These are phyloP conservation scores for Aspergillus nomiae DNA, from an alignment of 2,329 filamentous ascomycete genomes.

Conservation along the genomic window DNA sequence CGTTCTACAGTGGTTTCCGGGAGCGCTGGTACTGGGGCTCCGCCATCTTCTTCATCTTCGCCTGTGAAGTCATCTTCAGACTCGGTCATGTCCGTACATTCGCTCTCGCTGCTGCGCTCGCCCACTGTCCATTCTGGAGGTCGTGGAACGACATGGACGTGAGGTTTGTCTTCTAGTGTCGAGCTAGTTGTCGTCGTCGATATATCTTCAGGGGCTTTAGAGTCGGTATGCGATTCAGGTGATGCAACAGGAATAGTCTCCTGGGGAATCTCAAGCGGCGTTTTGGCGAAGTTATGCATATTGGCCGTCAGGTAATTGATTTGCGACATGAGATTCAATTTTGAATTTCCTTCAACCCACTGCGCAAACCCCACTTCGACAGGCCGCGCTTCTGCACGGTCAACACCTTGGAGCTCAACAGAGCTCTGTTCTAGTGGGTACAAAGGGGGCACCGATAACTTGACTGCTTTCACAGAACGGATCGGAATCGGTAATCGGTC, in stretches of 20 bases:
- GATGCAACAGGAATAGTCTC: conserved; percentile 21
- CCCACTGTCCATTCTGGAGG: conserved; percentile 72
- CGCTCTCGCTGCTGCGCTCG: conserved; percentile 36
- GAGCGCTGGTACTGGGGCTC: conserved; percentile 36
- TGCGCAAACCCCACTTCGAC: conserved; percentile 67
- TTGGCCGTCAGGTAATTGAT: conserved; percentile 75
- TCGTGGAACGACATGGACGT: conserved; percentile 71
- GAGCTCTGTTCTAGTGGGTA: conserved; percentile 72
- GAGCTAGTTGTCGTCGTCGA: conserved; percentile 16
- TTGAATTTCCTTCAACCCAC: conserved; percentile 58
- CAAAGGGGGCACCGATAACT: conserved; percentile 68
- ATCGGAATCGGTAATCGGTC: conserved; percentile 63
- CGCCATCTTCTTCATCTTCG: conserved; percentile 48
- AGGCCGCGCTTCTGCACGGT: conserved; percentile 60
- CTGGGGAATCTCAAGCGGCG: conserved; percentile 38
- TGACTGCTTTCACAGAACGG: conserved; percentile 63
- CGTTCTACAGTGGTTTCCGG: conserved; percentile 55
- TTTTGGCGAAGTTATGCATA: conserved; percentile 66
- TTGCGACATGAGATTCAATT: conserved; percentile 70
- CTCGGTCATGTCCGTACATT: conserved; percentile 47
- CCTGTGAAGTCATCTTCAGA: conserved; percentile 44
- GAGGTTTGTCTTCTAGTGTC: conserved; percentile 55
- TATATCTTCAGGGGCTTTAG: conserved; percentile 16
- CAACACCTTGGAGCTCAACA: conserved; percentile 66
- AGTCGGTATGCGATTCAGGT: conserved; percentile 15